phyloP scores from a whole-genome alignment of 2,329 filamentous ascomycete species.

The Lecanosticta acicola region DNA sequence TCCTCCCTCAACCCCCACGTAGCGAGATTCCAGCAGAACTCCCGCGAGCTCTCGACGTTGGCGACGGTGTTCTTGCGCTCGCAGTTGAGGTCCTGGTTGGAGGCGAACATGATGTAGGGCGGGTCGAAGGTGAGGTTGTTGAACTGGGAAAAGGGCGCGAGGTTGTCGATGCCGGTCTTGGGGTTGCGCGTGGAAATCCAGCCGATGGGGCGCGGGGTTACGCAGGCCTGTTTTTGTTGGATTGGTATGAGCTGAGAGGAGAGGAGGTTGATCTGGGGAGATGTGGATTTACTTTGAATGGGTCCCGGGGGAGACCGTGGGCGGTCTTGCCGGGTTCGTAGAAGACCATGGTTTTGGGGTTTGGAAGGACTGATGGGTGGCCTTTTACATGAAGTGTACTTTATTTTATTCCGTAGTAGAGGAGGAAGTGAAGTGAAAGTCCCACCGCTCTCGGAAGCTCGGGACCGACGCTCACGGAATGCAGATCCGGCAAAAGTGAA shows the following conservation, averaged over 20 bases:
- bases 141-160: conserved; percentile 59
- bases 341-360: conserved; percentile 37
- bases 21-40: conserved; percentile 56
- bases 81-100: conserved; percentile 48
- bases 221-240: conserved; percentile 43
- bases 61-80: conserved; percentile 52
- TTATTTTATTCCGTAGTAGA: no score
- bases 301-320: conserved; percentile 49
- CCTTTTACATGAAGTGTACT: no score
- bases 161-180: conserved; percentile 44
- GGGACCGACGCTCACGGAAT: neutral
- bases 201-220: conserved; percentile 57
- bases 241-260: neutral
- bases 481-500: neutral
- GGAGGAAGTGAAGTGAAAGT: neutral
- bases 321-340: conserved; percentile 50
- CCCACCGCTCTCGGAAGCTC: neutral
- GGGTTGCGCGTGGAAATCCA: conserved; percentile 55
- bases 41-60: conserved; percentile 49
- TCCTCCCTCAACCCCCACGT: conserved; percentile 52
- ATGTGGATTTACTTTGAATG: conserved; percentile 50
- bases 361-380: no score
- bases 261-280: neutral
- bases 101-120: conserved; percentile 57
- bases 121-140: conserved; percentile 60